phyloP scores from a whole-genome alignment of 225 moss, liverwort and hornwort genomes.

The Pseudoscleropodium purum region DNA sequence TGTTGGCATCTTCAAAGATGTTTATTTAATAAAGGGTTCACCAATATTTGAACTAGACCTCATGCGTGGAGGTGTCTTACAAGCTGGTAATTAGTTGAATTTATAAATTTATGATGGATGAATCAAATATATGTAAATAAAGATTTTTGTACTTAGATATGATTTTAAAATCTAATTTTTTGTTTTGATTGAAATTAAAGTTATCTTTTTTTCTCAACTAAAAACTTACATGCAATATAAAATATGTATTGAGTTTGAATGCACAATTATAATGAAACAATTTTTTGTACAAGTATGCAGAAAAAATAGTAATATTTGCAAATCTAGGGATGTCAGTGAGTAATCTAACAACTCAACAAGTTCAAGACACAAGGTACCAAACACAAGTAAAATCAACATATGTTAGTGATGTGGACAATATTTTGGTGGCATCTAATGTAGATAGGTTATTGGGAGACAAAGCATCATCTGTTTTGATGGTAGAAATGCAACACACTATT shows the following conservation, averaged over 20 bases:
- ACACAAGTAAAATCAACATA: slow-evolving; percentile 53
- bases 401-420: slow-evolving; percentile 78
- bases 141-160: no score
- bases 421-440: slow-evolving; percentile 67
- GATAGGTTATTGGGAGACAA: slow-evolving; percentile 55
- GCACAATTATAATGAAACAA: background rate
- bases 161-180: background rate
- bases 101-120: background rate
- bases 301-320: slow-evolving; percentile 68
- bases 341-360: slow-evolving; percentile 20
- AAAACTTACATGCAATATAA: background rate
- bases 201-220: no score
- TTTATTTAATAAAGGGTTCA: slow-evolving; percentile 73
- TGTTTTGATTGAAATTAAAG: background rate
- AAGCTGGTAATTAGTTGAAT: slow-evolving; percentile 36
- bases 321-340: slow-evolving; percentile 25
- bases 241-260: background rate
- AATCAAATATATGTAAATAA: no score
- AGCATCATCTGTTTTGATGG: slow-evolving; percentile 31
- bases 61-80: slow-evolving; percentile 83
- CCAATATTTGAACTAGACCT: slow-evolving; percentile 87
- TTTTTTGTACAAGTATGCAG: background rate
- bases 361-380: slow-evolving; percentile 47
- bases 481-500: slow-evolving; percentile 73
- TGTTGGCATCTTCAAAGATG: slow-evolving; percentile 66